Conservation (phyloP, 352 stramenopile genomes). For the Phytophthora pluvialis region DNA sequence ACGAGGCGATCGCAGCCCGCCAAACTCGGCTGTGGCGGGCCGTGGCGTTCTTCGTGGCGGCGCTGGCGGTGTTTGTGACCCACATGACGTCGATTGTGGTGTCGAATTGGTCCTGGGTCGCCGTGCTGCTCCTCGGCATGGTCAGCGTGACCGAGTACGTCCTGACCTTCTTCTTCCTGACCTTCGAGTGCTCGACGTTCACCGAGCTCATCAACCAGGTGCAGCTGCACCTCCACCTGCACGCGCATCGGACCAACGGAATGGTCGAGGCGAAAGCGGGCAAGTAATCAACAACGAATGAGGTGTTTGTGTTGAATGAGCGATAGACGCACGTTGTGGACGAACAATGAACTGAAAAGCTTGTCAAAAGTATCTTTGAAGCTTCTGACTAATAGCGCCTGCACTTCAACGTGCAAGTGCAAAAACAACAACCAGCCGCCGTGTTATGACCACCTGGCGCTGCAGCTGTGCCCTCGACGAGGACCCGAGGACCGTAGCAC, state of each 20-base stretch:
- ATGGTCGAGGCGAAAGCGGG: slow-evolving; percentile 10
- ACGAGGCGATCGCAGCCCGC: slow-evolving; percentile 48
- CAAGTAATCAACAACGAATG: slow-evolving; percentile 5
- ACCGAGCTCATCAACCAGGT: slow-evolving; percentile 77
- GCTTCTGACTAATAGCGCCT: neutral
- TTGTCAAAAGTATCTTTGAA: slow-evolving; percentile 18
- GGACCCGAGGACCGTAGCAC: neutral
- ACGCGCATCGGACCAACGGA: slow-evolving; percentile 21
- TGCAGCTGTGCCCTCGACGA: too few relatives aligned
- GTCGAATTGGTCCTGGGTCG: slow-evolving; percentile 42
- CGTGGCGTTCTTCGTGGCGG: slow-evolving; percentile 38
- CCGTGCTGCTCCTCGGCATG: slow-evolving; percentile 44
- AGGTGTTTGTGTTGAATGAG: slow-evolving; percentile 23
- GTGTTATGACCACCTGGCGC: neutral
- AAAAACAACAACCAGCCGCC: neutral
- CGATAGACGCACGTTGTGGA: slow-evolving; percentile 28
- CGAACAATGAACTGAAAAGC: slow-evolving; percentile 18
- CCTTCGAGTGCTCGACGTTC: slow-evolving; percentile 84
- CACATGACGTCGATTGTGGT: slow-evolving; percentile 41
- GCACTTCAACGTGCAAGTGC: neutral
- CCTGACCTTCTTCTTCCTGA: slow-evolving; percentile 81
- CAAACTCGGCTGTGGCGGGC: slow-evolving; percentile 47
- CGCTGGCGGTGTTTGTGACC: slow-evolving; percentile 37
- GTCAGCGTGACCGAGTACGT: slow-evolving; percentile 67
- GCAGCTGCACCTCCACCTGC: slow-evolving; percentile 59